Base-by-base conservation (phyloP, 2,329 filamentous ascomycete genomes). In the Myriosclerotinia curreyana region DNA sequence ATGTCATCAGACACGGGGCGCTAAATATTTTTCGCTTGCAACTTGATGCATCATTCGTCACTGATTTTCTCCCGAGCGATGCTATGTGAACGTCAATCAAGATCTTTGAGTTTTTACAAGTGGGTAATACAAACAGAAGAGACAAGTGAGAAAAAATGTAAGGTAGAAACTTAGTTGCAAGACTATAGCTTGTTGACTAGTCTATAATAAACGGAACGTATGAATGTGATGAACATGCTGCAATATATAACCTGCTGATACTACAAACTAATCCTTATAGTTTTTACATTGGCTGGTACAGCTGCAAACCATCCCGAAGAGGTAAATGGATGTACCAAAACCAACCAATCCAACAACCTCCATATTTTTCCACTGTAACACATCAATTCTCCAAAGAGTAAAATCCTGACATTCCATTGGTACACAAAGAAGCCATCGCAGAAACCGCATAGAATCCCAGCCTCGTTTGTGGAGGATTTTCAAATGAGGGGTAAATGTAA, bases 401-500 rank as follows among this genome's bases (percentile, higher is more conserved):
- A 59, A 59, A 12, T 5, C 31, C n/a, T 22, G 31, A 7, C 42
- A 36, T 25, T 36, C 55, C 8, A 59, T 59, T 59, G 55, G 55
- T 14, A 14, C 8, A 20, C 28, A 59, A 59, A 59, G 44, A 15
- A 2, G 20, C 40, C 38, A 5, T 28, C 14, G 15, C 48, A 55
- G 20, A 42, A 14, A 31, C 5, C 9, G 12, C 15, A 44, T 44
- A 3, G 20, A 20, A 20, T 9, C 34, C 51, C 17, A n/a, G n/a
- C 53, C 53, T 55, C 54, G 40, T 17, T 31, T 34, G 40, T 40
- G 52, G n/a, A 38, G 34, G 42, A 40, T 46, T 14, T 48, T n/a
- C 12, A 59, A 59, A 59, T 59, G 55, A 59, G 55, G 55, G 55
- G 55, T 59, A 59, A 58, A 36, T 25, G n/a, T 48, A 59, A 48